Base-by-base conservation (phyloP, 2,329 filamentous ascomycete species). In the Grosmannia serpens region DNA sequence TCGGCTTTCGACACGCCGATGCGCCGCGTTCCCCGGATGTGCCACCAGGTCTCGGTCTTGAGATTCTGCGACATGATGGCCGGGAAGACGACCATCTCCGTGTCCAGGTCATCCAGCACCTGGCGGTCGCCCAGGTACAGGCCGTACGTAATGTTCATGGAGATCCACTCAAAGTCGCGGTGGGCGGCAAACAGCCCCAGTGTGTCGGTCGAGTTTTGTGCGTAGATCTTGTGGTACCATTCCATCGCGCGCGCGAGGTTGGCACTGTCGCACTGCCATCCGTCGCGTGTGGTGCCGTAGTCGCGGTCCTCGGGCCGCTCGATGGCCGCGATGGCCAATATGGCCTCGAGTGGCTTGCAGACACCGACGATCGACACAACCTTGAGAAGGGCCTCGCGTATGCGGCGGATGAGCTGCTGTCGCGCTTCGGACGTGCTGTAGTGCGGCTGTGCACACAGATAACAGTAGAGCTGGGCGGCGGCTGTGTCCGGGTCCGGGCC, bases 361-460 rank as follows among this genome's bases (percentile, higher is more conserved):
- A 86, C 80, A 0, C 84, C 84, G 20, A 84, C 74, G 2, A 86
- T 71, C 15, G 73, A 71, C 13, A 82, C 73, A n/a, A 75, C 70
- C 68, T 86, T 85, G 59, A 87, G 68, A 15, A 86, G 70, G 0
- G 75, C 76, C 67, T 86, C 84, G 50, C 83, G 75, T 2, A 83
- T 64, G 3, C 79, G 70, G 2, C 76, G 74, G 58, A 82, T 70
- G 9, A 83, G 70, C 0, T 66, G 67, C 64, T 81, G 69, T 13
- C 80, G 74, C 17, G 75, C 67, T 1, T 69, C 70, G 0, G 76
- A 61, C 0, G 73, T 75, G 1, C 70, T 63, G 63, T 74, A 77
- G 47, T 74, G 68, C 0, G 78, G 74, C 60, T 79, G 73, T 49
- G 69, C 67, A 64, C 76, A 78, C 41, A 86, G 74, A 63, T 83